These are phyloP conservation scores for Hymenoscyphus infarciens DNA, from an alignment of 2,329 filamentous ascomycete genomes.

Conservation along the genomic window DNA sequence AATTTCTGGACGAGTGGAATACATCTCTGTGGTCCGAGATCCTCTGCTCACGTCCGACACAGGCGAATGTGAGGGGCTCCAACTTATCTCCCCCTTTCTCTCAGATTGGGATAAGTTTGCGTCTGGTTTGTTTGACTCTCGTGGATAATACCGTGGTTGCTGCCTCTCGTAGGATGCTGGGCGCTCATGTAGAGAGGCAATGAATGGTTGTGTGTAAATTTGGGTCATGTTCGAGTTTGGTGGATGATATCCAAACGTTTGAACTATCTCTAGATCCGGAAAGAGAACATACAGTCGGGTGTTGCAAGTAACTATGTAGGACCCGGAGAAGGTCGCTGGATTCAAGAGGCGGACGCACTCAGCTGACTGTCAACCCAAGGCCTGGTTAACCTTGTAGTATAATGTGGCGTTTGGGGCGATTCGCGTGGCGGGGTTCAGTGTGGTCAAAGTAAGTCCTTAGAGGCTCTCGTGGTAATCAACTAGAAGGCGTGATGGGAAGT, in stretches of 20 bases:
- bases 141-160: conserved; percentile 19
- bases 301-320: conserved; percentile 28
- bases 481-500: conserved; percentile 1
- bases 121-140: conserved; percentile 17
- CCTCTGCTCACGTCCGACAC: conserved; percentile 23
- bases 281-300: conserved; percentile 20
- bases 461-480: neutral
- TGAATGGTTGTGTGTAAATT: conserved; percentile 29
- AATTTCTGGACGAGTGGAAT: conserved; percentile 23
- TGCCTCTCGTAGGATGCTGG: conserved; percentile 21
- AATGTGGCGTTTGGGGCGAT: conserved; percentile 3
- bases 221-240: conserved; percentile 30
- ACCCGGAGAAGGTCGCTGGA: conserved; percentile 25
- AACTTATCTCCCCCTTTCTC: conserved; percentile 19
- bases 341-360: conserved; percentile 26
- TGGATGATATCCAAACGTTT: neutral
- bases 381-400: neutral
- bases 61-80: conserved; percentile 24
- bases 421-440: conserved; percentile 2
- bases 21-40: conserved; percentile 25
- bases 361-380: conserved; percentile 19
- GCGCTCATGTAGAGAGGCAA: conserved; percentile 24
- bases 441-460: neutral
- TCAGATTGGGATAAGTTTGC: conserved; percentile 14
- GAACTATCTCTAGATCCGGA: conserved; percentile 1